Evolutionary conservation across 352 stramenopile species (phyloP).

Genomic region (Phytophthora niederhauseri): DNA sequence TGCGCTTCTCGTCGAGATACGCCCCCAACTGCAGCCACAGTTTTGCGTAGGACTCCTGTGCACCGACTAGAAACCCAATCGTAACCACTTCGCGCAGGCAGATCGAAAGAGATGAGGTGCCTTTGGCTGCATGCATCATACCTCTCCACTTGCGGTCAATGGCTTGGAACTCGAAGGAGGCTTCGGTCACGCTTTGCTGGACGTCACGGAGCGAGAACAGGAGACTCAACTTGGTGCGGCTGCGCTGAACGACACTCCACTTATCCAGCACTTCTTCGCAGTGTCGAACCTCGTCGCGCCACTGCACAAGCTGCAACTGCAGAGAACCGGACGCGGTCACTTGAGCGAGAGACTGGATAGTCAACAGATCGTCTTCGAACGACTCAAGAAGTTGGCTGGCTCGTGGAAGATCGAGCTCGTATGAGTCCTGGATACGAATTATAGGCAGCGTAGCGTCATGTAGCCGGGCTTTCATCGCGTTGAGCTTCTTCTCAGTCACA

Average conservation of each 20-base stretch:
- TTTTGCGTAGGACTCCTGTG: slow-evolving; percentile 50
- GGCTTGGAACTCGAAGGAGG: slow-evolving; percentile 63
- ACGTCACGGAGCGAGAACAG: slow-evolving; percentile 63
- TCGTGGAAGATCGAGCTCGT: slow-evolving; percentile 47
- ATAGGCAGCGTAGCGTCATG: slow-evolving; percentile 47
- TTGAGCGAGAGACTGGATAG: slow-evolving; percentile 61
- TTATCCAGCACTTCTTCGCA: slow-evolving; percentile 66
- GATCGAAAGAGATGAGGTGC: slow-evolving; percentile 49
- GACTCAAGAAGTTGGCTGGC: slow-evolving; percentile 41
- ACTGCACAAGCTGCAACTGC: slow-evolving; percentile 48
- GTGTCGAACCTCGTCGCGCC: slow-evolving; percentile 64
- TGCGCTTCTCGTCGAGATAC: slow-evolving; percentile 69
- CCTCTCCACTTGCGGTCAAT: slow-evolving; percentile 73
- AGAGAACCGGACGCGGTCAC: slow-evolving; percentile 44
- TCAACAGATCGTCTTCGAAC: slow-evolving; percentile 64
- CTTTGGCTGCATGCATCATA: slow-evolving; percentile 67
- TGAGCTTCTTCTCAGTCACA: slow-evolving; percentile 57
- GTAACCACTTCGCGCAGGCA: slow-evolving; percentile 72
- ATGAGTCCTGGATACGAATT: slow-evolving; percentile 46
- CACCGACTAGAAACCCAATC: slow-evolving; percentile 50
- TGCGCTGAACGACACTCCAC: slow-evolving; percentile 57
- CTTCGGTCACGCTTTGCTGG: slow-evolving; percentile 59
- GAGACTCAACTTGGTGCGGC: slow-evolving; percentile 52
- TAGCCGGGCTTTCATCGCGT: slow-evolving; percentile 62
- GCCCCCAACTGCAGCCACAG: slow-evolving; percentile 58